phyloP scores from a whole-genome alignment of 2,329 filamentous ascomycete species.

The Penicillium italicum region DNA sequence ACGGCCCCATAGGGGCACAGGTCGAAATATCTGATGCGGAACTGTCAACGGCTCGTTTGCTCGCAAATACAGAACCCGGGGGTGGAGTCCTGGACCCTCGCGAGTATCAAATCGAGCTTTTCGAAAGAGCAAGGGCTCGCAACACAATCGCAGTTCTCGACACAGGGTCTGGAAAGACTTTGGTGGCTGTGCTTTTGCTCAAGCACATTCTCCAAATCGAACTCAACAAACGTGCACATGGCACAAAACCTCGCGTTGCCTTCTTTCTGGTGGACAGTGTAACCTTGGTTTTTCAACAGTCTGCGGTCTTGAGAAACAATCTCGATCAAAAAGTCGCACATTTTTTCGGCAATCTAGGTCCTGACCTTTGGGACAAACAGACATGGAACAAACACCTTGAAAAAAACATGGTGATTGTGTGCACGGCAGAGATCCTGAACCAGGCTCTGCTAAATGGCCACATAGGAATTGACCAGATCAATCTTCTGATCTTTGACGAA shows the following conservation, averaged over 20 bases:
- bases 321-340: slow-evolving; percentile 70
- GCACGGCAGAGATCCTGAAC: slow-evolving; percentile 82
- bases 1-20: slow-evolving; percentile 23
- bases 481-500: slow-evolving; percentile 90
- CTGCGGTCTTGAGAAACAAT: slow-evolving; percentile 75
- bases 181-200: slow-evolving; percentile 87
- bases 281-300: slow-evolving; percentile 84
- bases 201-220: slow-evolving; percentile 74
- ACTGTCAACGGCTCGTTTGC: slow-evolving; percentile 52
- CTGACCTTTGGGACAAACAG: slow-evolving; percentile 58
- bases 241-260: slow-evolving; percentile 61
- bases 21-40: slow-evolving; percentile 40
- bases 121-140: slow-evolving; percentile 75
- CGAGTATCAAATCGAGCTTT: slow-evolving; percentile 90
- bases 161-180: slow-evolving; percentile 87
- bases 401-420: slow-evolving; percentile 80
- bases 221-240: slow-evolving; percentile 62
- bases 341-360: slow-evolving; percentile 68
- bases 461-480: slow-evolving; percentile 76
- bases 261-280: slow-evolving; percentile 94
- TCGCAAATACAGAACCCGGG: slow-evolving; percentile 51
- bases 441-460: slow-evolving; percentile 76
- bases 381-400: slow-evolving; percentile 58
- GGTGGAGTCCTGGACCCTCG: slow-evolving; percentile 71
- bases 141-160: slow-evolving; percentile 93